Conservation (phyloP, 2,329 filamentous ascomycete genomes). For the Colletotrichum lupini region DNA sequence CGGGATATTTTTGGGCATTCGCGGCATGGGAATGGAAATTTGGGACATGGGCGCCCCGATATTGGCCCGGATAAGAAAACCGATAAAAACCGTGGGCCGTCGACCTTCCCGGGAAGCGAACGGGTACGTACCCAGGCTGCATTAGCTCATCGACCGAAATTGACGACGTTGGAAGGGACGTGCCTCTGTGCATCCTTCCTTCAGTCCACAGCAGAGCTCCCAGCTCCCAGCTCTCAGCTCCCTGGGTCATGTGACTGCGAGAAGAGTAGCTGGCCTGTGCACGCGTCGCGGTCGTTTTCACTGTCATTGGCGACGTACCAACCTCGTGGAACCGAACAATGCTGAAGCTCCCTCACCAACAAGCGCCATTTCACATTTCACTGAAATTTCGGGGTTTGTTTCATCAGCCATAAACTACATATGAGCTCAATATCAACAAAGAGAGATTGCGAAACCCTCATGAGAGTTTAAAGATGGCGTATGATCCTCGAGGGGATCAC, state of each 20-base stretch:
- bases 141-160: background rate
- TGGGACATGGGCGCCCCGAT: slow-evolving; percentile 3
- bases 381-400: background rate
- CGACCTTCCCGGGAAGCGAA: background rate
- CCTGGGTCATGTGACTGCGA: slow-evolving; percentile 24
- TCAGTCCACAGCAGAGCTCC: too few relatives aligned
- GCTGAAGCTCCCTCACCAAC: slow-evolving; percentile 7
- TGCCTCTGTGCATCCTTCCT: background rate
- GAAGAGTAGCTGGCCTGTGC: slow-evolving; percentile 18
- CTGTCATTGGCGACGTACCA: slow-evolving; percentile 19
- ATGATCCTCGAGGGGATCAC: slow-evolving; percentile 64
- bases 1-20: background rate
- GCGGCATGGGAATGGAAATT: background rate
- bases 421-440: background rate
- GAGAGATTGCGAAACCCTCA: slow-evolving; percentile 1
- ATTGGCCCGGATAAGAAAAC: slow-evolving; percentile 27
- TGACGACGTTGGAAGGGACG: slow-evolving; percentile 6
- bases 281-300: slow-evolving; percentile 32
- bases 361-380: slow-evolving; percentile 3
- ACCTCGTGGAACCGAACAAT: slow-evolving; percentile 9
- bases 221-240: background rate
- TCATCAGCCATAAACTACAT: background rate
- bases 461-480: slow-evolving; percentile 56
- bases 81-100: slow-evolving; percentile 10
- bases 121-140: background rate